Percentiles rank a stretch among this genome's conserved stretches.
These are phyloP conservation scores for Cordyceps javanica DNA, from an alignment of 2,329 filamentous ascomycete species.

Conservation along the genomic window DNA sequence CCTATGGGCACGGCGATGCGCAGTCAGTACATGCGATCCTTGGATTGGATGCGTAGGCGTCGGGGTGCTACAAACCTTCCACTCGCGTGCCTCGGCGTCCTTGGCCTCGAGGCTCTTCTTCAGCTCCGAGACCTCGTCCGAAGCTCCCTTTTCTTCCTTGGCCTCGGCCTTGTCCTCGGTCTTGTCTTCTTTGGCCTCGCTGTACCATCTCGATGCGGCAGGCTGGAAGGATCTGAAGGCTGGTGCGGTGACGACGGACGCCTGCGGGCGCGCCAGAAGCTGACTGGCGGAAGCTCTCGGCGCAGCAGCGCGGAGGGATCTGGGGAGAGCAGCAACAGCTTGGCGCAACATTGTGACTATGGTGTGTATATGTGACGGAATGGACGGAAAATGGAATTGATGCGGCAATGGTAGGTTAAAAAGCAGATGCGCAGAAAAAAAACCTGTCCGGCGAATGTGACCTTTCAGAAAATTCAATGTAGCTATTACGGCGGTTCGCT, in stretches of 20 bases:
- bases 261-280: constrained; percentile 29
- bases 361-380: not conserved
- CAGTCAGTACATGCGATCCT: not conserved
- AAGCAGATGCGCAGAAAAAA: constrained; percentile 2
- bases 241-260: constrained; percentile 30
- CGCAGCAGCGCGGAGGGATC: constrained; percentile 36
- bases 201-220: constrained; percentile 40
- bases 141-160: constrained; percentile 23
- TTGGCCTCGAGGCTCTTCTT: constrained; percentile 49
- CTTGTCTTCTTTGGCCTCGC: constrained; percentile 38
- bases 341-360: constrained; percentile 39
- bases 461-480: constrained; percentile 12
- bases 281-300: constrained; percentile 31
- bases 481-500: constrained; percentile 12
- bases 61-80: constrained; percentile 61
- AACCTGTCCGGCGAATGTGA: not conserved
- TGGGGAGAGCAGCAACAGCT: constrained; percentile 36
- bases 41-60: not conserved
- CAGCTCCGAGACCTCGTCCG: constrained; percentile 35
- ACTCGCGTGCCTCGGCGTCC: constrained; percentile 55
- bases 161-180: constrained; percentile 17
- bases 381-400: constrained; percentile 6
- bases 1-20: constrained; percentile 49
- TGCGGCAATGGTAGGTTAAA: not conserved
- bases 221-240: constrained; percentile 32